These are phyloP conservation scores for Mortierella claussenii DNA, from an alignment of 192 early-diverging fungal genomes.

Conservation along the genomic window DNA sequence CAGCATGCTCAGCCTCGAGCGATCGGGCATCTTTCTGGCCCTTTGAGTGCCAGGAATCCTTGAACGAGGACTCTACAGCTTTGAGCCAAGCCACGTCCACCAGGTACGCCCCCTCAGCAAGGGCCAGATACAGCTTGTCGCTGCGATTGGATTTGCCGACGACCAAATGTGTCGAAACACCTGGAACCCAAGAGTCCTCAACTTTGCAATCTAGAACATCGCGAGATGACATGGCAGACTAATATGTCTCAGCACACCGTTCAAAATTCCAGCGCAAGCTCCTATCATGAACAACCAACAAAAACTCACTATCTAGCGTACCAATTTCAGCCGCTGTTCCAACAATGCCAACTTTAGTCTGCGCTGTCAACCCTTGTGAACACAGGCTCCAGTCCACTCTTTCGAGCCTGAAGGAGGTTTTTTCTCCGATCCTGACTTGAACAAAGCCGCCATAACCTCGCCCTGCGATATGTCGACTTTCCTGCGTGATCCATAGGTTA, in stretches of 20 bases:
- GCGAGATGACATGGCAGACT: neutral
- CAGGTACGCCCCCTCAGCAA: conserved; percentile 37
- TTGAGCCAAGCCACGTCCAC: conserved; percentile 18
- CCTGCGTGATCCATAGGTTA: conserved; percentile 3
- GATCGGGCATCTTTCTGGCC: conserved; percentile 5
- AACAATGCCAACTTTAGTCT: conserved; percentile 23
- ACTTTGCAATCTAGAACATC: conserved; percentile 30
- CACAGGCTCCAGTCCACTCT: conserved; percentile 34
- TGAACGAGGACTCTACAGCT: conserved; percentile 2
- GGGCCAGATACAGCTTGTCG: conserved; percentile 28
- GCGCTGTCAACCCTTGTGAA: conserved; percentile 17
- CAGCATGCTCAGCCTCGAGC: conserved; percentile 17
- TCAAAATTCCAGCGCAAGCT: no score
- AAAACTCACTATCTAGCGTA: no score
- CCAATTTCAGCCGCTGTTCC: conserved; percentile 35
- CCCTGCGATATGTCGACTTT: conserved; percentile 32
- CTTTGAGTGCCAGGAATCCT: conserved; percentile 26
- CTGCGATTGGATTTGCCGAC: conserved; percentile 32
- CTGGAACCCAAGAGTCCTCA: conserved; percentile 32
- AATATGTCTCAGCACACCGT: no score
- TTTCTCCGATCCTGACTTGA: conserved; percentile 23
- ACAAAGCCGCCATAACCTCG: conserved; percentile 44
- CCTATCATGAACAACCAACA: no score
- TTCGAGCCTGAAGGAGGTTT: conserved; percentile 37
- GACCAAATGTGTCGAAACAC: conserved; percentile 37